phyloP scores from a whole-genome alignment of 768 basidiomycete species.

The Hericium rajendrae region DNA sequence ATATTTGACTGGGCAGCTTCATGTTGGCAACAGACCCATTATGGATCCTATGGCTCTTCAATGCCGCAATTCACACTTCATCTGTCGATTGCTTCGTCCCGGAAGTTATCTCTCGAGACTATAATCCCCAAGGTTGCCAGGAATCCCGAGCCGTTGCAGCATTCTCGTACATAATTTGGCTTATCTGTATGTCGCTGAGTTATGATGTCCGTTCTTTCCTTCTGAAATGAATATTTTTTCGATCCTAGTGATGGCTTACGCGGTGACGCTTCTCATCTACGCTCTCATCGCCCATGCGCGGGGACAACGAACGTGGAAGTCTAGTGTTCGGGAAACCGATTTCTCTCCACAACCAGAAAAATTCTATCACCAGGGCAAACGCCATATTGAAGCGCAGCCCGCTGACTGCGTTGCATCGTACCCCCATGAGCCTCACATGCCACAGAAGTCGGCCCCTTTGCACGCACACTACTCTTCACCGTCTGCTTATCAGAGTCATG shows the following conservation, averaged over 20 bases:
- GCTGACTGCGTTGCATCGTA: too few species aligned
- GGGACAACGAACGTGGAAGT: conserved; percentile 24
- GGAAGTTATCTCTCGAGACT: background rate
- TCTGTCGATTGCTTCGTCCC: background rate
- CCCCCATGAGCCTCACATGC: too few species aligned
- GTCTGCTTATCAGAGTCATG: too few species aligned
- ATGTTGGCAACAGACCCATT: conserved; percentile 20
- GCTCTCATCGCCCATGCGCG: conserved; percentile 19
- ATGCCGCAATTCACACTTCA: conserved; percentile 21
- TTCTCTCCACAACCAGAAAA: conserved; percentile 2
- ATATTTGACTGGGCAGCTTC: background rate
- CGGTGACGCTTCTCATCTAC: conserved; percentile 16
- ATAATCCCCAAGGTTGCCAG: conserved; percentile 16
- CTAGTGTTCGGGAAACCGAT: conserved; percentile 22
- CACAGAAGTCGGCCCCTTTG: too few species aligned
- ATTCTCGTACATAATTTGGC: conserved; percentile 28
- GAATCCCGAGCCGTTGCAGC: conserved; percentile 24
- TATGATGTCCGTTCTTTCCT: background rate
- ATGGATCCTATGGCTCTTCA: conserved; percentile 31
- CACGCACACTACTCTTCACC: too few species aligned
- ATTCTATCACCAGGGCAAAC: too few species aligned
- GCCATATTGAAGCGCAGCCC: too few species aligned
- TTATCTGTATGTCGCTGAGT: conserved; percentile 19
- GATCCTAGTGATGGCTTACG: conserved; percentile 25
- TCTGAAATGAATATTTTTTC: background rate